Evolutionary conservation across 352 stramenopile species (phyloP), one percentile per base, ranked within the genome.

Genomic region (Phytopythium oedochilum): DNA sequence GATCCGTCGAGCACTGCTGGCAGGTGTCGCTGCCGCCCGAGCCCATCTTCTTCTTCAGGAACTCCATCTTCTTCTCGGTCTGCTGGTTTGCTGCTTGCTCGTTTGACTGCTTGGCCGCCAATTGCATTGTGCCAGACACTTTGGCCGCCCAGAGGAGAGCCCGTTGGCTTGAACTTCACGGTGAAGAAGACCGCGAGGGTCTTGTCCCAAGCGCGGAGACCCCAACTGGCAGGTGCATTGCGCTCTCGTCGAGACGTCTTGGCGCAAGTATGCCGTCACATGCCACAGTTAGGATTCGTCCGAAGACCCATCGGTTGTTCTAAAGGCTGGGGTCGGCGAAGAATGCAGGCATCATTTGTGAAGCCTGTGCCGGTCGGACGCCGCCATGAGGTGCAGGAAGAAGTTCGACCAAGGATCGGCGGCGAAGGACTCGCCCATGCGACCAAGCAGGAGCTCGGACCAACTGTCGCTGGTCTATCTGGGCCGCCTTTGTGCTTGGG

Each of bases 1-100:
- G 61, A 42, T 76, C 59, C 44, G 66, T 73, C 6, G 61, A 66
- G 49, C 68, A 76, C 20, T 56, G 60, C 25, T 72, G 61, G 25
- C 52, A 46, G 22, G 53, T 57, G 22, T 70, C 54, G 38, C 50
- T 53, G 57, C 70, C 58, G 31, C 8, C 58, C 62, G 18, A 5
- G 14, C 7, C 32, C 32, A 74, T 53, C 53, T 66, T 60, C 59
- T 78, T 72, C 4, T 25, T 35, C 15, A 74, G 18, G 45, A 44
- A 62, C 22, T 78, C 69, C 68, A 77, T 77, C 34, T 1, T 28
- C 46, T 5, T 20, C 14, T 6, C 28, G 31, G 15, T 48, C 17
- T 11, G 32, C 4, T 8, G 5, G 6, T 55, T 11, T 7, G 5
- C 32, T 31, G 22, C 44, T 32, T 36, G 28, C n/a, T 53, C 22